Conservation (phyloP, 2,329 filamentous ascomycete species). For the Capronia americana region DNA sequence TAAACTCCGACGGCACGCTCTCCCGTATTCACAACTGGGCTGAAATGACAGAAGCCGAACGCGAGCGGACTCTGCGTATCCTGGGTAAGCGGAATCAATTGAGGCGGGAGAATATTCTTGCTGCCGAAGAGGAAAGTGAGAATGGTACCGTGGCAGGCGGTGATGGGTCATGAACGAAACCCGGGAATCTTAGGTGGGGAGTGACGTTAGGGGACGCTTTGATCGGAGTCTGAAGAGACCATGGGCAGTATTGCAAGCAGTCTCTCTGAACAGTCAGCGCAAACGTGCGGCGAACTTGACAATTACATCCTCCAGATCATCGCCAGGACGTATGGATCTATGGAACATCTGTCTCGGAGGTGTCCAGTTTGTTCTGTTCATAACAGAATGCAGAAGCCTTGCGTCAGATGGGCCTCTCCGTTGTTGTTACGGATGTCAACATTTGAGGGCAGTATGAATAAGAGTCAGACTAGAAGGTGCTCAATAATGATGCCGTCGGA, state of each 20-base stretch:
- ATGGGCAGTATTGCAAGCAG: too few species aligned
- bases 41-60: constrained; percentile 8
- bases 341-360: neutral
- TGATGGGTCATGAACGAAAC: neutral
- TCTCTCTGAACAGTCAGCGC: too few species aligned
- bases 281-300: neutral
- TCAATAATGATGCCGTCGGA: neutral
- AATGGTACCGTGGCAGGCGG: neutral
- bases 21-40: constrained; percentile 14
- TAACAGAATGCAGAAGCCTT: neutral
- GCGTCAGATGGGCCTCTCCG: neutral
- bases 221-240: too few species aligned
- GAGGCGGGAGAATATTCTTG: constrained; percentile 3
- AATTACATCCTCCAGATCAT: neutral
- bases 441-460: neutral
- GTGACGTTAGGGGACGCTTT: neutral
- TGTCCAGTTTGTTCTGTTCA: neutral
- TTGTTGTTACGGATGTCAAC: neutral
- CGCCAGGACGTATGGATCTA: too few species aligned
- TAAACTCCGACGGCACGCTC: constrained; percentile 18
- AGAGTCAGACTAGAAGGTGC: neutral
- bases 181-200: neutral
- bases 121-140: neutral
- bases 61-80: constrained; percentile 14
- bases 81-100: constrained; percentile 16